Base-by-base conservation (phyloP, 805 yeast species). In the Kodamaea kakaduensis region DNA sequence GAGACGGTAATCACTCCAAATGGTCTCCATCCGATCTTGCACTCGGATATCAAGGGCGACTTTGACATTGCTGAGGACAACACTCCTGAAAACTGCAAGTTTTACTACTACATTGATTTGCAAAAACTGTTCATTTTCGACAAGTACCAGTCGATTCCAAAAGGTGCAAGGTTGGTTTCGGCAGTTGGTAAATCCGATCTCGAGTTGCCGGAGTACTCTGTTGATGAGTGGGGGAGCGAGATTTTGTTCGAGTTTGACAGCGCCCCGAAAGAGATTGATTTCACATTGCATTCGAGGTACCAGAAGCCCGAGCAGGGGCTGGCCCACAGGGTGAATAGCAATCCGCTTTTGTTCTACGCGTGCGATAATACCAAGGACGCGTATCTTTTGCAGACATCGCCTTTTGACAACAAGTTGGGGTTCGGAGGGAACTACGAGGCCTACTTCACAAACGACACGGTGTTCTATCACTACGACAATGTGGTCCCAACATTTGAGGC, bases 151-250 rank as follows among this genome's bases (percentile, higher is more conserved):
- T 42, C 48, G 3, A 25, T 59, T 1, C 62, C 66, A 2, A 44
- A 43, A 1, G 43, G 41, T 16, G 41, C 57, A 15, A 34, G 34
- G 1, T 42, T 58, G 4, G 42, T 64, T 8, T 46, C 54, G 9
- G 47, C 51, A 16, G 52, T 50, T 34, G 73, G 73, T 1, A 44
- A 54, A 6, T 38, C 43, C 10, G 64, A 67, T 40, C 47, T 67
- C 36, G 73, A 67, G 44, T 48, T 63, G 9, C 72, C 73, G 0
- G 68, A 48, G 26, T 67, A 67, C 42, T 50, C 54, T 13, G 47
- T 64, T 7, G 17, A 37, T 2, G 53, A 53, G 32, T 67, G 72
- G 72, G 73, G 73, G 0, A 59, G 51, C 38, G 71, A 67, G 38
- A 41, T 61, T 3, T 44, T 67, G 21, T 37, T 64, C 29, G 63